phyloP scores from a whole-genome alignment of 2,329 filamentous ascomycete genomes.

The Fusarium keratoplasticum region DNA sequence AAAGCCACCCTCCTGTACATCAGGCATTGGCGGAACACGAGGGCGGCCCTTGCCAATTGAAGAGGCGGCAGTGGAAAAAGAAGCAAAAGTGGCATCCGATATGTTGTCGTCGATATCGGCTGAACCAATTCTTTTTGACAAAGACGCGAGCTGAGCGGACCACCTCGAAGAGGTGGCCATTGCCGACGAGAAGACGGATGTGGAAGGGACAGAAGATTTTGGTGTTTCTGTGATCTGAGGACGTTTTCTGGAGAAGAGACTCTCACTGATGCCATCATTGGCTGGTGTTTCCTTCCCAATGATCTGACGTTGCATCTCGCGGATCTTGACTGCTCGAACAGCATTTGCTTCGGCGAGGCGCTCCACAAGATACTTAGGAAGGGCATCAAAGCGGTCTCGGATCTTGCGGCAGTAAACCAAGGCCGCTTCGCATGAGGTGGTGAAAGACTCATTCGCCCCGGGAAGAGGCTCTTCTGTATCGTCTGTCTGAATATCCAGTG shows the following conservation, averaged over 20 bases:
- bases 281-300: neutral
- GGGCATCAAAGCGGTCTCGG: neutral
- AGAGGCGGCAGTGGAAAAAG: too few species aligned
- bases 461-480: neutral
- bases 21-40: too few species aligned
- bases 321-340: neutral
- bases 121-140: too few species aligned
- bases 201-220: neutral
- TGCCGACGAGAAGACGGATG: too few species aligned
- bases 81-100: too few species aligned
- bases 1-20: too few species aligned
- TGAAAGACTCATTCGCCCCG: neutral
- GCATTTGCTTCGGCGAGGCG: neutral
- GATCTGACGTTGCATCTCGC: neutral
- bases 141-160: too few species aligned
- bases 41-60: too few species aligned
- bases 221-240: neutral
- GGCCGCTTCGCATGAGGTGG: neutral
- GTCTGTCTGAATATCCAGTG: neutral
- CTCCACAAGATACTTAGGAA: neutral
- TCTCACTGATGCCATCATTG: too few species aligned
- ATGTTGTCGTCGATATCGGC: too few species aligned
- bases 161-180: too few species aligned
- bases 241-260: neutral
- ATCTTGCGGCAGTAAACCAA: conserved; percentile 3